Base-by-base conservation (phyloP, 1,139 yeast species). In the Blastobotrys raffinosifermentans region DNA sequence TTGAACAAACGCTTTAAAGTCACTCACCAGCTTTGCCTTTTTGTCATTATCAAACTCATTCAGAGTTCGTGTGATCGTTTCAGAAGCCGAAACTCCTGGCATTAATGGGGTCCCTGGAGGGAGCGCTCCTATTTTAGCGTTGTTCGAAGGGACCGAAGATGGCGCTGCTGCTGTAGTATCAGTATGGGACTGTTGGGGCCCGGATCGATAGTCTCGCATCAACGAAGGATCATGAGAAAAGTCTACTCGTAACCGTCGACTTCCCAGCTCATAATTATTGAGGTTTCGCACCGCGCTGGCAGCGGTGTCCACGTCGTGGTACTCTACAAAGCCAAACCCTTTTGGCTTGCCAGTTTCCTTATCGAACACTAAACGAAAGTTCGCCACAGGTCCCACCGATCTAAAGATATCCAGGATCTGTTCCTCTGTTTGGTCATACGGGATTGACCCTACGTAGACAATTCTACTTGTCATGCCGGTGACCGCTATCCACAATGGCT, bases 271-370 rank as follows among this genome's bases (percentile, higher is more conserved):
- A 62, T 81, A 80, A 48, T 85, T 83, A 58, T 85, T 84, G 49
- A 89, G 66, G 61, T 89, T 91, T 42, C 97, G 68, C 14, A 87
- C 94, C 0, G 97, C 97, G 11, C 93, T 80, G 2, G 85, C 79
- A 1, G 96, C 96, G 0, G 96, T 83, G 50, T 84, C 95, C 4
- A 54, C 48, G 39, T 63, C 89, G 35, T 72, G 74, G 55, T 83
- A 89, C 49, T 83, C 89, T 15, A 89, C 80, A 51, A 82, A 84
- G 2, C 95, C 96, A 58, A 77, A 85, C 1, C 97, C 97, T 58
- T 82, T 86, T 13, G 95, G 84, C 55, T 80, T 82, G 2, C 97
- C 97, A 0, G 95, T 86, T 41, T 79, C 78, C 31, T 84, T 81
- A 58, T 89, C 97, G 57, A 89, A 85, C 55, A 85, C 72, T 52